These are phyloP conservation scores for Aegilops tauschii DNA, from an alignment of 176 grass and related monocot species.

Conservation along the genomic window DNA sequence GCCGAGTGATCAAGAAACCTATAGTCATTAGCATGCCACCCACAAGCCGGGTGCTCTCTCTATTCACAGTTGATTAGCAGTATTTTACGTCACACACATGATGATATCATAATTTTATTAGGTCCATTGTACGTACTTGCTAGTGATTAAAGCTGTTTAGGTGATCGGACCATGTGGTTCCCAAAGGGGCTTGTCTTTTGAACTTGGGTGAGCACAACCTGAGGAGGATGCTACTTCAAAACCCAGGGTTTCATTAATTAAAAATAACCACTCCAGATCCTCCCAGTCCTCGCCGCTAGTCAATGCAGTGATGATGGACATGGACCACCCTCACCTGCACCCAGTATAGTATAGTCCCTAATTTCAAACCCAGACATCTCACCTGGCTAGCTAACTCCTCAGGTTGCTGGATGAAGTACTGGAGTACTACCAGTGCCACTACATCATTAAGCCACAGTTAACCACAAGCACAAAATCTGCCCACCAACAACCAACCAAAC, in stretches of 20 bases:
- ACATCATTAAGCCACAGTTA: not conserved
- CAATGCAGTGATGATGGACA: not conserved
- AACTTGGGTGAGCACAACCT: not conserved
- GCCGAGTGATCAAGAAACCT: not conserved
- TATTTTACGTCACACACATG: not conserved
- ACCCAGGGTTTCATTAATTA: not conserved
- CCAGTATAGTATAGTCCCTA: not conserved
- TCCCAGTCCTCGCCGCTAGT: not conserved
- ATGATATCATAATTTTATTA: not conserved
- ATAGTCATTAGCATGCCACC: not conserved
- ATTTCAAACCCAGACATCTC: not conserved
- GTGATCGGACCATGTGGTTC: not conserved
- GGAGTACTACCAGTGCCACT: not conserved
- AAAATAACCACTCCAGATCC: not conserved
- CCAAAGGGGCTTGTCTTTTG: not conserved
- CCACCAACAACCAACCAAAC: not conserved
- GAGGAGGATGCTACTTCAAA: not conserved
- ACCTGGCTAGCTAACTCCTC: not conserved
- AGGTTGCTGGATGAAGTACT: not conserved
- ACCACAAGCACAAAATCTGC: not conserved
- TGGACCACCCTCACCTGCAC: constrained; percentile 7
- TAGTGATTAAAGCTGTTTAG: not conserved
- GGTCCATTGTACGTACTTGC: not conserved
- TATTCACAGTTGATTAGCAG: not conserved
- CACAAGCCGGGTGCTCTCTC: not conserved